Percentiles rank a stretch among this genome's conserved stretches.
Evolutionary conservation across 2,329 filamentous ascomycete species (phyloP).

Genomic region (Colletotrichum sidae): DNA sequence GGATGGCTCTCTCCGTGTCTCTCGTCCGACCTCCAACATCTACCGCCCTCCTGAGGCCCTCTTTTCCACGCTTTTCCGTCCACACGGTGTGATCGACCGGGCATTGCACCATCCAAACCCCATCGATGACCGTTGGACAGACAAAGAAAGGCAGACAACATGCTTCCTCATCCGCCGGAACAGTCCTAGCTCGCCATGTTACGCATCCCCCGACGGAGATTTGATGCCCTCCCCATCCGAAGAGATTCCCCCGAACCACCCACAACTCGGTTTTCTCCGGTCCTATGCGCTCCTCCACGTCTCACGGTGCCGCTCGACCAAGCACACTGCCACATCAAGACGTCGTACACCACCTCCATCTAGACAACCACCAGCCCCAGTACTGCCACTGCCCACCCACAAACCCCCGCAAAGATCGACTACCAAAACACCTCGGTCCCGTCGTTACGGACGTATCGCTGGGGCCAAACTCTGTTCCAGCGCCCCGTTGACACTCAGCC

Average conservation of each 20-base stretch:
- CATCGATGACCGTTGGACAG: conserved; percentile 30
- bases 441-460: conserved; percentile 29
- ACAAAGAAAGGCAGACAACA: conserved; percentile 22
- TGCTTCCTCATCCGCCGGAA: conserved; percentile 11
- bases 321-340: too few relatives aligned
- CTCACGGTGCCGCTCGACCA: background rate
- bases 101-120: background rate
- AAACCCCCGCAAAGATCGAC: background rate
- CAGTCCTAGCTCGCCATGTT: conserved; percentile 12
- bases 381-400: background rate
- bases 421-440: background rate
- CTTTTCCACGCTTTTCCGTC: background rate
- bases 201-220: background rate
- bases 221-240: too few relatives aligned
- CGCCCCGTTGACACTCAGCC: background rate
- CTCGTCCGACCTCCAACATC: too few relatives aligned
- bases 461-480: background rate
- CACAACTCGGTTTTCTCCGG: too few relatives aligned
- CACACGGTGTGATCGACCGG: background rate
- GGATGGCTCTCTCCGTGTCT: too few relatives aligned
- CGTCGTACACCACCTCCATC: background rate
- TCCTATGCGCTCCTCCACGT: background rate
- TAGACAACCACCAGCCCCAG: background rate
- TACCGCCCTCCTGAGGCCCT: too few relatives aligned
- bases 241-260: too few relatives aligned